Conservation (phyloP, 352 stramenopile genomes). For the Pythium rhizo-oryzae region DNA sequence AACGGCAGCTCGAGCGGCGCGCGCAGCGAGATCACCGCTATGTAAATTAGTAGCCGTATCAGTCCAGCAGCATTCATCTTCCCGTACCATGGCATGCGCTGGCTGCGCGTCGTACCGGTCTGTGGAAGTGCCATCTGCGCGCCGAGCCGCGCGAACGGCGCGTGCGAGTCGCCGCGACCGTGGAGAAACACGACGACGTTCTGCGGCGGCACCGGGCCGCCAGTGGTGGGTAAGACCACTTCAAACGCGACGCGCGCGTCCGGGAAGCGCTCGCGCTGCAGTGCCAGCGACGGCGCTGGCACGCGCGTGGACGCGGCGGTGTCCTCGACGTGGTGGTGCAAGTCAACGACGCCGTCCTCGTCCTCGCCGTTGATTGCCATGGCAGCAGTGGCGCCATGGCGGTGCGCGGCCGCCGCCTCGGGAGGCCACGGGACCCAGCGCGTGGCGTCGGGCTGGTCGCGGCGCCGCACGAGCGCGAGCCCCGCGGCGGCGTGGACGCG, state of each 20-base stretch:
- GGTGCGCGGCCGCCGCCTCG: neutral
- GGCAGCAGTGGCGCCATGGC: neutral
- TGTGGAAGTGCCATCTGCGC: slow-evolving; percentile 62
- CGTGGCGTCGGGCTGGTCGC: slow-evolving; percentile 11
- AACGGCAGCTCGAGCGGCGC: slow-evolving; percentile 61
- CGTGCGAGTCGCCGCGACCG: slow-evolving; percentile 58
- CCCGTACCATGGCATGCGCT: neutral
- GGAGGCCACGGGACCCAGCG: slow-evolving; percentile 34
- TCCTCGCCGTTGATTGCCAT: neutral
- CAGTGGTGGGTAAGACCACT: slow-evolving; percentile 16
- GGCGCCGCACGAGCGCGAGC: slow-evolving; percentile 31
- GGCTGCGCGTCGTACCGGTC: slow-evolving; percentile 42
- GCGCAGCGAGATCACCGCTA: slow-evolving; percentile 44
- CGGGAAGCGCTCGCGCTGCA: slow-evolving; percentile 17
- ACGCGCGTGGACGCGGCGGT: neutral
- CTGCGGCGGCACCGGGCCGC: slow-evolving; percentile 34
- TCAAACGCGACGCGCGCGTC: slow-evolving; percentile 27
- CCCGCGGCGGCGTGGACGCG: slow-evolving; percentile 35
- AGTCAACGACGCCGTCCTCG: slow-evolving; percentile 6
- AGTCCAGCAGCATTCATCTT: neutral
- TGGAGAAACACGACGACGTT: slow-evolving; percentile 71
- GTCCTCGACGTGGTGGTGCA: slow-evolving; percentile 9
- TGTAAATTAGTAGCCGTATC: neutral
- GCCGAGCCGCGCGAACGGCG: slow-evolving; percentile 51
- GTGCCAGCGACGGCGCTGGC: slow-evolving; percentile 20